phyloP scores from a whole-genome alignment of 1,284 basidiomycete species.

The Flammula alnicola region DNA sequence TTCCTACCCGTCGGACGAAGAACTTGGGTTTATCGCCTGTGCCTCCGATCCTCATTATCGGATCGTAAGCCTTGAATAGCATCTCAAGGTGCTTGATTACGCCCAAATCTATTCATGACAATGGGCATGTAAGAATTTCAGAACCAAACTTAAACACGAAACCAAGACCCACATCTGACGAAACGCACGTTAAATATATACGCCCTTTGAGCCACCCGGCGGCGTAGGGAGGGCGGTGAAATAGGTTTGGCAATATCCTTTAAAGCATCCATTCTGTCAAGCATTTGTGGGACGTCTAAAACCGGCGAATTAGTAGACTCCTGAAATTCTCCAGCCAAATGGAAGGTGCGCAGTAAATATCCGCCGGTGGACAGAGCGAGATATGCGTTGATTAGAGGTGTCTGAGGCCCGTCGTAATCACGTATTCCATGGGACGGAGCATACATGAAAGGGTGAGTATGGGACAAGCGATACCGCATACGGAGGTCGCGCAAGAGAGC shows the following conservation, averaged over 20 bases:
- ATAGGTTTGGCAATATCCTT: neutral
- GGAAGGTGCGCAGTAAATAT: neutral
- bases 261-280: neutral
- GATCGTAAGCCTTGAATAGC: neutral
- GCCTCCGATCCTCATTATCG: neutral
- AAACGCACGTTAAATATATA: neutral
- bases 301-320: neutral
- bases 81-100: neutral
- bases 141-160: neutral
- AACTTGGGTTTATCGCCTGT: neutral
- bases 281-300: neutral
- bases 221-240: neutral
- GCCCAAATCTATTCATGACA: neutral
- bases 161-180: neutral
- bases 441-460: neutral
- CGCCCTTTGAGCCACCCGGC: neutral
- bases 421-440: neutral
- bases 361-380: neutral
- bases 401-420: neutral
- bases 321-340: neutral
- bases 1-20: neutral
- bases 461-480: neutral
- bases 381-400: constrained; percentile 1
- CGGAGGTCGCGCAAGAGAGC: neutral
- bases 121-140: neutral